Base-by-base conservation (phyloP, 768 basidiomycete genomes). In the Pleurotus ostreatus region DNA sequence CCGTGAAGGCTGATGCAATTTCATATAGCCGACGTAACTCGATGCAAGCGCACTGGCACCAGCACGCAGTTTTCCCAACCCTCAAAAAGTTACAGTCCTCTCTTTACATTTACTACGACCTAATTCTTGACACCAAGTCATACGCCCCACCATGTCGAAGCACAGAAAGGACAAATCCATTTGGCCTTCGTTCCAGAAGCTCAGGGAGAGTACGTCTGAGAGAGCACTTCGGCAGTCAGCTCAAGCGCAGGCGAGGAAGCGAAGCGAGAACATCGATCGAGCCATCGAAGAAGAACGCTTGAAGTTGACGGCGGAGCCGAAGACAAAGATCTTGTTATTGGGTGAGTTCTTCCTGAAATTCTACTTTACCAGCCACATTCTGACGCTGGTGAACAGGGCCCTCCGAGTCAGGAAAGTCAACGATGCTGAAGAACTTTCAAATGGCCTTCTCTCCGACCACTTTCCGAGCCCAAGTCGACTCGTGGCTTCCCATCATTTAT, bases 341-440 rank as follows among this genome's bases (percentile, higher is more conserved):
- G 85, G 84, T 84, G 44, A 47, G 80, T 63, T 8, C 18, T 37
- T 46, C 46, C 38, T 45, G 16, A 18, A 26, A 43, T 54, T 55
- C 15, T 37, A 46, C 55, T 23, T 26, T 39, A 22, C 16, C 40
- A 22, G 8, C 30, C 9, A 34, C 30, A 9, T 9, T 3, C 30
- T 34, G 30, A 34, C 30, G 30, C 30, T 1, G 30, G 8, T 9
- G 44, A 55, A 43, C 46, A 85, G 84, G 85, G 47, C 85, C 85
- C 66, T 81, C 84, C 30, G 84, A 86, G 69, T 82, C 83, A 5
- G 85, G 85, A 26, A 86, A 87, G 65, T 84, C 83, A 0, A 86
- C 85, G 0, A 74, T 84, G 25, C 68, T 87, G 44, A 86, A 86
- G 71, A 84, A 84, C 64, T 83, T 86, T 60, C 82, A 86, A 62